Evolutionary conservation across 1,284 basidiomycete genomes (phyloP).

Genomic region (Malassezia brasiliensis): DNA sequence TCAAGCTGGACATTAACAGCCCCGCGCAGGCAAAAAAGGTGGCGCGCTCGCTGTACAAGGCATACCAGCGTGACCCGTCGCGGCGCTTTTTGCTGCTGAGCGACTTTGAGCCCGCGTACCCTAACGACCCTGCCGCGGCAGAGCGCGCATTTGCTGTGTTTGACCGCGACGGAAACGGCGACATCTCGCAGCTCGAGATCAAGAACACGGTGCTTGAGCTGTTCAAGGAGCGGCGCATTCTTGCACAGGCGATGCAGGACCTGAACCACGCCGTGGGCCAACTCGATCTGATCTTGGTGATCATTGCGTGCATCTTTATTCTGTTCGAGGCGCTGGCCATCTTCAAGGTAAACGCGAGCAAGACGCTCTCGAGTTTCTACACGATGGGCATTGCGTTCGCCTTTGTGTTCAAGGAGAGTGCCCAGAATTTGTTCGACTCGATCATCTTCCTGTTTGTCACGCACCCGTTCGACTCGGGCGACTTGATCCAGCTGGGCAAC

Average conservation of each 20-base stretch:
- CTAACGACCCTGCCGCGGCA: conserved; percentile 54
- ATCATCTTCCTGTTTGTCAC: conserved; percentile 46
- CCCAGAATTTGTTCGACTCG: conserved; percentile 42
- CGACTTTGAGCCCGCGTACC: conserved; percentile 64
- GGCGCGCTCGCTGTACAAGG: conserved; percentile 60
- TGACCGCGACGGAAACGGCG: conserved; percentile 61
- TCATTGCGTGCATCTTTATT: conserved; percentile 30
- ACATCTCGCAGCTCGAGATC: conserved; percentile 66
- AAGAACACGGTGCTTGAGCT: conserved; percentile 58
- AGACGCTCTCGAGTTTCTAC: conserved; percentile 42
- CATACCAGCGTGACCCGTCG: conserved; percentile 54
- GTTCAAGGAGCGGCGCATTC: conserved; percentile 44
- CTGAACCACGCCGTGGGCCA: conserved; percentile 39
- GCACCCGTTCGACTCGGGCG: conserved; percentile 44
- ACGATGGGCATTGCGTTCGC: conserved; percentile 42
- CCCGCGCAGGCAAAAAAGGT: conserved; percentile 53
- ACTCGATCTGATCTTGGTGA: conserved; percentile 34
- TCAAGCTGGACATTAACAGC: conserved; percentile 39
- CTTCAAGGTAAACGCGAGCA: conserved; percentile 39
- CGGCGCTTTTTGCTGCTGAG: conserved; percentile 57
- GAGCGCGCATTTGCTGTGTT: conserved; percentile 64
- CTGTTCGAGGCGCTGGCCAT: conserved; percentile 42
- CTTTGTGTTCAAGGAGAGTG: conserved; percentile 45
- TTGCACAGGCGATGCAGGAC: conserved; percentile 38
- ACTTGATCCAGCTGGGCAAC: conserved; percentile 31